Evolutionary conservation across 2,329 filamentous ascomycete species (phyloP).

Genomic region (Neonectria coccinea): DNA sequence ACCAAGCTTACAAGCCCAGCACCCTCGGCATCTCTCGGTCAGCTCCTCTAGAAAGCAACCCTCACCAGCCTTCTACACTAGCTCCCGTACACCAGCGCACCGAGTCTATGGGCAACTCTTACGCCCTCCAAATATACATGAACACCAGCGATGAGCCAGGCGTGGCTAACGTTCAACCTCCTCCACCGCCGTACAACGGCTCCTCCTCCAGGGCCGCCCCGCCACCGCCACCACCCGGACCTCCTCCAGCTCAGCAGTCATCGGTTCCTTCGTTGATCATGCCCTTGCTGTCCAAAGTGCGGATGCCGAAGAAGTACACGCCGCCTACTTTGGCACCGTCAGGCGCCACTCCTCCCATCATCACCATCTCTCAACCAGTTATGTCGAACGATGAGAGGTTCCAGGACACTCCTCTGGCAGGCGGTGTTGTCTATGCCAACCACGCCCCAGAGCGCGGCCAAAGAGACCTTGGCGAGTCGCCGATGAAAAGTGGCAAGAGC

Average conservation of each 20-base stretch:
- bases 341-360: constrained; percentile 42
- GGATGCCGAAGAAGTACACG: constrained; percentile 56
- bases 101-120: constrained; percentile 14
- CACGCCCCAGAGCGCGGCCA: constrained; percentile 6
- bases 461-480: constrained; percentile 41
- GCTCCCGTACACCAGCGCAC: constrained; percentile 22
- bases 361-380: constrained; percentile 49
- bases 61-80: constrained; percentile 20
- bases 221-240: constrained; percentile 46
- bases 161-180: neutral
- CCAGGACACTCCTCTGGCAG: constrained; percentile 40
- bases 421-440: constrained; percentile 12
- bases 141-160: constrained; percentile 4
- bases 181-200: constrained; percentile 3
- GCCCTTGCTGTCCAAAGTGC: constrained; percentile 54
- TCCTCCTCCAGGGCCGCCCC: constrained; percentile 28
- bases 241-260: constrained; percentile 36
- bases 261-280: constrained; percentile 52
- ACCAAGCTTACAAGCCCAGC: constrained; percentile 62
- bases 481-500: constrained; percentile 52
- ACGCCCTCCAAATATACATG: constrained; percentile 14
- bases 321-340: constrained; percentile 52
- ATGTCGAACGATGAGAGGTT: constrained; percentile 44
- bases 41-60: constrained; percentile 16
- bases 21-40: constrained; percentile 31